These are phyloP conservation scores for Ustilago crameri DNA, from an alignment of 1,284 basidiomycete species.

Conservation along the genomic window DNA sequence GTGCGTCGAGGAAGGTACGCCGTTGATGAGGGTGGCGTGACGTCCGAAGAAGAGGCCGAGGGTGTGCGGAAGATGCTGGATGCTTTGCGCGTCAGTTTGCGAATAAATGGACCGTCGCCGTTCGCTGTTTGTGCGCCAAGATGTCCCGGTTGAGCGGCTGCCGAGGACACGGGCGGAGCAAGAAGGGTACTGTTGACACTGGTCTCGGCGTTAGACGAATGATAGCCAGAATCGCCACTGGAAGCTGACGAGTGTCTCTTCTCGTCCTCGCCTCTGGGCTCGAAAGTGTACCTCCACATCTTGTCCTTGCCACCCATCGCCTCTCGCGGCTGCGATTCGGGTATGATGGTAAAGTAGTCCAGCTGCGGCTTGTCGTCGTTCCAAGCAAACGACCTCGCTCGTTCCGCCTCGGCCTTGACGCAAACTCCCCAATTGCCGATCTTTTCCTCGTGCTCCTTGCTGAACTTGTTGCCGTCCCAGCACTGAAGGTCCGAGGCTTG, in stretches of 20 bases:
- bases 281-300: slow-evolving; percentile 34
- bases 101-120: not conserved
- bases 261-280: slow-evolving; percentile 13
- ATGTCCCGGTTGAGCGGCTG: too few species aligned
- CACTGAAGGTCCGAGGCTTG: slow-evolving; percentile 32
- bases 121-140: not conserved
- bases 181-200: not conserved
- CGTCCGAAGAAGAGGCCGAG: slow-evolving; percentile 10
- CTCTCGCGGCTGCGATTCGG: slow-evolving; percentile 15
- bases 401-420: slow-evolving; percentile 52
- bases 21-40: slow-evolving; percentile 11
- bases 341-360: slow-evolving; percentile 24
- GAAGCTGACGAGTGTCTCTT: slow-evolving; percentile 29
- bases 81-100: slow-evolving; percentile 20
- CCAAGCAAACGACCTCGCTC: slow-evolving; percentile 57
- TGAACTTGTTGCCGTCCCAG: slow-evolving; percentile 42
- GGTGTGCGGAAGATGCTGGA: slow-evolving; percentile 12
- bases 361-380: slow-evolving; percentile 45
- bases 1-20: slow-evolving; percentile 17
- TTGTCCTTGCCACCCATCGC: slow-evolving; percentile 11
- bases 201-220: slow-evolving; percentile 3
- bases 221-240: slow-evolving; percentile 40
- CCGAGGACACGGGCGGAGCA: not conserved
- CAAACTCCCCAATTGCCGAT: slow-evolving; percentile 57
- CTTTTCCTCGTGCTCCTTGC: slow-evolving; percentile 28